A percentile compares a stretch with the other conserved stretches of the same genome.
These are phyloP conservation scores for Zygoascus flipseniorum DNA, from an alignment of 805 yeast species.

Conservation along the genomic window DNA sequence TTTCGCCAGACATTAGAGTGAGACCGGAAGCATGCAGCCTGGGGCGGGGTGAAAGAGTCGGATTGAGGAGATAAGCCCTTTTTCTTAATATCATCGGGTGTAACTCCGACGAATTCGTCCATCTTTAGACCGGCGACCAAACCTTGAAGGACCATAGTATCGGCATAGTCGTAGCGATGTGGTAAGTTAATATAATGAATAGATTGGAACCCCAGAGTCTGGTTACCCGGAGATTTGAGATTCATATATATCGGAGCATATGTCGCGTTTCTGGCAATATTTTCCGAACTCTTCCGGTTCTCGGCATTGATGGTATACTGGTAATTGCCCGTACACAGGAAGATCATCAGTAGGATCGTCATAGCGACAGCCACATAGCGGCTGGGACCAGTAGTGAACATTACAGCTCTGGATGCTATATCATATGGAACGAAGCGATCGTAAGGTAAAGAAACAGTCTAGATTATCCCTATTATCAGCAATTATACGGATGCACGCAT, in stretches of 20 bases:
- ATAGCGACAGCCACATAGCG: no score
- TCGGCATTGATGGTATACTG: not conserved
- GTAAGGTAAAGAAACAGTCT: no score
- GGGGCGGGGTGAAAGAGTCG: not conserved
- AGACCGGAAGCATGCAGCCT: constrained; percentile 8
- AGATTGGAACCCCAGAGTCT: constrained; percentile 10
- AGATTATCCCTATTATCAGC: no score
- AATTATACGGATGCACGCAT: no score
- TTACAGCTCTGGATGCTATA: no score
- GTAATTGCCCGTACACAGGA: no score
- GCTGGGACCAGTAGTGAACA: no score
- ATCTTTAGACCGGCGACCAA: constrained; percentile 1
- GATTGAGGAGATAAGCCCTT: constrained; percentile 8
- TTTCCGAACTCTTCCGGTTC: not conserved
- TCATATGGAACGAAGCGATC: no score
- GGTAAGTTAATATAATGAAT: constrained; percentile 8
- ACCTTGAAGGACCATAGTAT: constrained; percentile 6
- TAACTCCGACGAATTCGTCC: constrained; percentile 1
- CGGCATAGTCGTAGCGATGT: constrained; percentile 8
- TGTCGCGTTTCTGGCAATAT: not conserved
- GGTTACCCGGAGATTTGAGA: constrained; percentile 1
- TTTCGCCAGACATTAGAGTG: constrained; percentile 12
- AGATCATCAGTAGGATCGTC: no score
- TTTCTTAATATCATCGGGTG: not conserved
- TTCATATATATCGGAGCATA: not conserved